Evolutionary conservation across 805 yeast genomes (phyloP).

Genomic region (Pichia gijzeniarum): DNA sequence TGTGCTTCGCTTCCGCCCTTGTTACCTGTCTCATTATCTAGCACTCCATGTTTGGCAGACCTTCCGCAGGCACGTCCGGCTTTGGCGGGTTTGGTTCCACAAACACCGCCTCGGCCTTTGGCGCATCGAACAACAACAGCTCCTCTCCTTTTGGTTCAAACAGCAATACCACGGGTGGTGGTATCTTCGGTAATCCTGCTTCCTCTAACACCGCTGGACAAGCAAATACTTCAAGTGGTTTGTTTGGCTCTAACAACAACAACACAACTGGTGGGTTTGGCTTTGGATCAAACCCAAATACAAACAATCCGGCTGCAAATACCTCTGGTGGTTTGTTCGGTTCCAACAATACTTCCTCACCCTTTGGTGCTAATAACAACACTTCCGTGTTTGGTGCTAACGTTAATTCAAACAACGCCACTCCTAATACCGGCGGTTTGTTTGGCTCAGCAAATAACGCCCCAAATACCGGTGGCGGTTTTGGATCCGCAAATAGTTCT

Average conservation of each 20-base stretch:
- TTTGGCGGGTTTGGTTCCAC: slow-evolving; percentile 38
- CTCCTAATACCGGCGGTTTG: slow-evolving; percentile 13
- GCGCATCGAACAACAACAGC: slow-evolving; percentile 16
- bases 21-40: background rate
- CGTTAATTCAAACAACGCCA: slow-evolving; percentile 13
- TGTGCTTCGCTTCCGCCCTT: background rate
- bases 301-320: slow-evolving; percentile 12
- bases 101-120: slow-evolving; percentile 2
- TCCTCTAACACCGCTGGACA: too few relatives aligned
- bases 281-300: slow-evolving; percentile 26
- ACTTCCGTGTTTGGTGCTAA: slow-evolving; percentile 31
- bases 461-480: slow-evolving; percentile 9
- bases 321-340: slow-evolving; percentile 27
- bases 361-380: slow-evolving; percentile 32
- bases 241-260: slow-evolving; percentile 22
- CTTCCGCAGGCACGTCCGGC: slow-evolving; percentile 37
- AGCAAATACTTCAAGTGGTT: slow-evolving; percentile 7
- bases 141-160: slow-evolving; percentile 18
- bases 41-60: slow-evolving; percentile 39
- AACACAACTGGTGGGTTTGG: slow-evolving; percentile 17
- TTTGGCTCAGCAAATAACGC: slow-evolving; percentile 10
- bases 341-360: slow-evolving; percentile 14
- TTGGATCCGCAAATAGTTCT: slow-evolving; percentile 10
- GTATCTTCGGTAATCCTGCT: slow-evolving; percentile 17
- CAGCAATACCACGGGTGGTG: slow-evolving; percentile 15